Evolutionary conservation across 202 grass and related monocot species (phyloP), one percentile per base, ranked within the genome.

Genomic region (Bolboschoenoplectus hybrid): DNA sequence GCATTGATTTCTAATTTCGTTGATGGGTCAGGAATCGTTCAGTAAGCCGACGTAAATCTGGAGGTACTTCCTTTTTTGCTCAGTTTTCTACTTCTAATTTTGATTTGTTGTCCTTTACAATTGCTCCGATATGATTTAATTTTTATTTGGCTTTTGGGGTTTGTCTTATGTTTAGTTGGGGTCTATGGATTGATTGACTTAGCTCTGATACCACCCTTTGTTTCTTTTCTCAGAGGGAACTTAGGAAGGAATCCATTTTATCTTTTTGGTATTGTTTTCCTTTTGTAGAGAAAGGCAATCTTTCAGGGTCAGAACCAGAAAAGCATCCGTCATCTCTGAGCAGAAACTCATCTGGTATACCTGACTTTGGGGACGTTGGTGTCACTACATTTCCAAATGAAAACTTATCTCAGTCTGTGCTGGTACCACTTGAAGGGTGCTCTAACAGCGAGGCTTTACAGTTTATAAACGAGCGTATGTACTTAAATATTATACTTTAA

Each of bases 391-490:
- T 84, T 57, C 69, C 69, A 85, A 85, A 67, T 77, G 89, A 82
- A 52, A 85, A 40, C 60, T 46, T 58, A 51, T 58, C 75, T 66
- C 79, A 67, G n/a, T 53, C 55, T 17, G 50, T 43, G 41, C 72
- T 78, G 56, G 73, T 90, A 82, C 89, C 85, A 40, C 55, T 90
- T 40, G 73, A 90, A 57, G 74, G 85, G 14, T 90, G 85, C 80
- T 82, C 62, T 51, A 75, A 67, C 35, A 85, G 67, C 41, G 82
- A 82, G 39, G 89, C 84, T 32, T 58, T 82, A 7, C 70, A 86
- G 57, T 75, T 89, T 63, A 63, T 89, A 71, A 67, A 60, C 13
- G 89, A 90, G 12, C 82, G 89, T 90, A 90, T 66, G 89, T 56
- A 85, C 49, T 36, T 74, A 41, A 8, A 32, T 26, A 53, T 61